Evolutionary conservation across 768 basidiomycete species (phyloP).

Genomic region (Rhizopogon rudus): DNA sequence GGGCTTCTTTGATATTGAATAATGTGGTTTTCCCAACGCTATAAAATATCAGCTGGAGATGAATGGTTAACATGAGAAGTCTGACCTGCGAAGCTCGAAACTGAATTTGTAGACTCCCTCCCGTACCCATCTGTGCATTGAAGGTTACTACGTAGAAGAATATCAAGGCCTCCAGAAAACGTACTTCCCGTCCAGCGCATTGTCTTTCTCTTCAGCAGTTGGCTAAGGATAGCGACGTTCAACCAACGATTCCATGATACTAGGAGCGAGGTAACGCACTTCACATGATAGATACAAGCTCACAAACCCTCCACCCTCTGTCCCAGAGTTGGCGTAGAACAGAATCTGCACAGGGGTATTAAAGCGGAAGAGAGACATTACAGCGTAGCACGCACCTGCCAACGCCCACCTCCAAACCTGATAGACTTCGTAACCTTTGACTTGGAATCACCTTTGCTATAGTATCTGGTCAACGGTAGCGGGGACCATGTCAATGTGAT

Average conservation of each 20-base stretch:
- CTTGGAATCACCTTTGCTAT: slow-evolving; percentile 67
- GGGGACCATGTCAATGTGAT: background rate
- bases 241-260: background rate
- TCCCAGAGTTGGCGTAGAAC: slow-evolving; percentile 81
- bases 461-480: slow-evolving; percentile 1
- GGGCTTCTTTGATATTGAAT: slow-evolving; percentile 71
- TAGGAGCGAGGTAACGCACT: slow-evolving; percentile 35
- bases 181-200: slow-evolving; percentile 55
- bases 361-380: background rate
- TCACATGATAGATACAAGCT: slow-evolving; percentile 82
- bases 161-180: slow-evolving; percentile 5
- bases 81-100: slow-evolving; percentile 74
- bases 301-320: slow-evolving; percentile 53
- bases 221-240: slow-evolving; percentile 42
- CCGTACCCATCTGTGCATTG: slow-evolving; percentile 61
- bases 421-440: slow-evolving; percentile 74
- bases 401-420: slow-evolving; percentile 70
- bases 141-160: background rate
- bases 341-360: slow-evolving; percentile 47
- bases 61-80: background rate
- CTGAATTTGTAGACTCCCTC: slow-evolving; percentile 83
- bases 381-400: slow-evolving; percentile 48
- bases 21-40: slow-evolving; percentile 44
- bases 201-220: slow-evolving; percentile 70
- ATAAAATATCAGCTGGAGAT: background rate